A percentile compares a stretch with the other conserved stretches of the same genome.
Evolutionary conservation across 805 yeast species (phyloP).

Genomic region (Kluyveromyces siamensis): DNA sequence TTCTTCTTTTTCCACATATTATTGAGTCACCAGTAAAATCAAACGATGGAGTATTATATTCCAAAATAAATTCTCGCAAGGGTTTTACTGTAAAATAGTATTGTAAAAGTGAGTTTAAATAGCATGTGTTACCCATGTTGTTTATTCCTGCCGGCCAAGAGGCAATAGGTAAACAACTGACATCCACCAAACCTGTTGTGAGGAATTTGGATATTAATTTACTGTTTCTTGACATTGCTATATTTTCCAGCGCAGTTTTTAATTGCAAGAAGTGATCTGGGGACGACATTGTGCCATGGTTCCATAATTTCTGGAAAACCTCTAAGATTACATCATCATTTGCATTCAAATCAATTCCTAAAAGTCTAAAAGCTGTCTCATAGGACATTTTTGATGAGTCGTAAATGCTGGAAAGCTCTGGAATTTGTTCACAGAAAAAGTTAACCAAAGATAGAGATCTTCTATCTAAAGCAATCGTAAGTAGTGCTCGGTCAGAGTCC

Average conservation of each 20-base stretch:
- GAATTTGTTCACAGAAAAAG: constrained; percentile 36
- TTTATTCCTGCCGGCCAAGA: constrained; percentile 87
- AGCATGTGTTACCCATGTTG: constrained; percentile 95
- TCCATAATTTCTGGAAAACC: constrained; percentile 26
- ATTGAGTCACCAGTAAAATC: constrained; percentile 26
- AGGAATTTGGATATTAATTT: constrained; percentile 48
- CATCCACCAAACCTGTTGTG: constrained; percentile 53
- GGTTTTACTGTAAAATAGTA: constrained; percentile 84
- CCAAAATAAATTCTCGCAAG: constrained; percentile 53
- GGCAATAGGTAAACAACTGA: constrained; percentile 47
- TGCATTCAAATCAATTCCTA: constrained; percentile 44
- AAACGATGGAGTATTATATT: constrained; percentile 37
- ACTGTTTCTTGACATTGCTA: constrained; percentile 49
- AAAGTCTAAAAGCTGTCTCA: constrained; percentile 36
- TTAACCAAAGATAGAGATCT: constrained; percentile 50
- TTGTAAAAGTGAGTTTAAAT: constrained; percentile 82
- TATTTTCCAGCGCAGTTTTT: constrained; percentile 45
- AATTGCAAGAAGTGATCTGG: constrained; percentile 45
- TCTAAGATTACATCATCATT: constrained; percentile 40
- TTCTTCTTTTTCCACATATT: constrained; percentile 41
- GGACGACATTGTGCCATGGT: constrained; percentile 13
- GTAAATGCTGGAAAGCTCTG: constrained; percentile 20
- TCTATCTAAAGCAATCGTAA: constrained; percentile 51
- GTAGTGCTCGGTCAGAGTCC: constrained; percentile 43
- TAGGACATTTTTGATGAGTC: constrained; percentile 20